These are phyloP conservation scores for Cenococcum geophilum DNA, from an alignment of 495 filamentous ascomycete species.

Conservation along the genomic window DNA sequence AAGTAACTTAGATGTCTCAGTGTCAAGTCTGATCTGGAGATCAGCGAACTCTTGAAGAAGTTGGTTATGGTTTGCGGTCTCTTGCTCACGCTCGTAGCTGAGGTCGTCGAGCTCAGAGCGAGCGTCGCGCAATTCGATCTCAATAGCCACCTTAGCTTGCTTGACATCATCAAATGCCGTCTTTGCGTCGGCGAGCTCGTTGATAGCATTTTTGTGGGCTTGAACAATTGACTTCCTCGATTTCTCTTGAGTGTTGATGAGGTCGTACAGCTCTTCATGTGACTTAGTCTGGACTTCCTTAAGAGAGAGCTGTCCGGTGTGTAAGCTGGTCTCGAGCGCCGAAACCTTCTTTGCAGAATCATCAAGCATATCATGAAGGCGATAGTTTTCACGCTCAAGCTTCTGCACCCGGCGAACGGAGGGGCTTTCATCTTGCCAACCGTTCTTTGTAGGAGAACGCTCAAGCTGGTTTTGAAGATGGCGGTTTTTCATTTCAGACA, in stretches of 20 bases:
- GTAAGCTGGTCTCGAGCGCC: constrained; percentile 77
- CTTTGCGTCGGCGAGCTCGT: constrained; percentile 81
- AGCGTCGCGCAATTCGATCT: constrained; percentile 85
- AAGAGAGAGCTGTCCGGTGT: constrained; percentile 79
- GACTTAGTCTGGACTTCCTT: constrained; percentile 90
- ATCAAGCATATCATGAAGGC: constrained; percentile 91
- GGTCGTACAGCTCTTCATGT: constrained; percentile 89
- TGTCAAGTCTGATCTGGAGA: constrained; percentile 86
- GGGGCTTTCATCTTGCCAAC: constrained; percentile 74
- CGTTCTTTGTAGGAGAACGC: constrained; percentile 53
- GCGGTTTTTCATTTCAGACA: constrained; percentile 92
- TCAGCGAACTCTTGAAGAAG: constrained; percentile 90
- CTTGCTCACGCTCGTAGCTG: constrained; percentile 69
- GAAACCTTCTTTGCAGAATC: constrained; percentile 93
- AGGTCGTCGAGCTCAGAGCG: constrained; percentile 80
- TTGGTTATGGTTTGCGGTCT: constrained; percentile 74
- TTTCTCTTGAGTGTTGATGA: constrained; percentile 91
- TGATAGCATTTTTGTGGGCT: constrained; percentile 75
- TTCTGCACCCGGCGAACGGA: constrained; percentile 79
- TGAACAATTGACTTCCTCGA: constrained; percentile 74
- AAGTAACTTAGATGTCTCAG: constrained; percentile 74
- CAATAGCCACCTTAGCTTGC: constrained; percentile 65
- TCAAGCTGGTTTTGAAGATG: constrained; percentile 88
- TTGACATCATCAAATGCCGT: constrained; percentile 78
- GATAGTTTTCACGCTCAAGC: constrained; percentile 84